Base-by-base conservation (phyloP, 495 filamentous ascomycete species). In the Daldinia grandis region DNA sequence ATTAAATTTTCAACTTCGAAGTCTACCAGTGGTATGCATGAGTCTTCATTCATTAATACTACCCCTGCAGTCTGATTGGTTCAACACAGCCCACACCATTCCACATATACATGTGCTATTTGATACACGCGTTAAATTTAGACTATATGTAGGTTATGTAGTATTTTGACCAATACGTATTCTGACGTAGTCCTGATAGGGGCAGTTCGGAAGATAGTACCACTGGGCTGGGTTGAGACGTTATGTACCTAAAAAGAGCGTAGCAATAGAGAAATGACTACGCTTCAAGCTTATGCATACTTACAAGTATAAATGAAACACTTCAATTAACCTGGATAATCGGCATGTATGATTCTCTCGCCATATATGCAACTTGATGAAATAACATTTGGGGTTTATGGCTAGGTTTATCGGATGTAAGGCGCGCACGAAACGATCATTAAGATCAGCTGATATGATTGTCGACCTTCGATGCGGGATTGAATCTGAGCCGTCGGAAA, bases 401-500 rank as follows among this genome's bases (percentile, higher is more conserved):
- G 19, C 2, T 51, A 51, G 12, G 24, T 51, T n/a, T 4, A 30
- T 28, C 49, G 49, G 28, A 53, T n/a, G 4, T 37, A 37, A 37
- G 54, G 17, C 28, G 54, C 15, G 12, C 14, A 37, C 31, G 14
- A 47, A 64, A 33, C 31, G 19, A 51, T 58, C 33, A 56, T 58
- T 58, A 60, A 58, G 58, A 68, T 72, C 64, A 72, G 63, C 64
- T 68, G 37, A 72, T 72, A 54, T 47, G 60, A 44, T 60, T 35
- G 35, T 68, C 28, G 55, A 73, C 65, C 61, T 49, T 40, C 42
- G 33, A 40, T 27, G 61, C 31, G 65, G 50, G 66, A 69, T 61
- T 64, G 65, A 47, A 73, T 64, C 57, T 59, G 65, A 69, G 31
- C 24, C 49, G 55, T 66, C 62, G 58, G 70, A 51, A 64, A 73